Percentiles rank a stretch among this genome's conserved stretches.
Conservation (phyloP, 2,329 filamentous ascomycete genomes). For the Diaporthe amygdali region DNA sequence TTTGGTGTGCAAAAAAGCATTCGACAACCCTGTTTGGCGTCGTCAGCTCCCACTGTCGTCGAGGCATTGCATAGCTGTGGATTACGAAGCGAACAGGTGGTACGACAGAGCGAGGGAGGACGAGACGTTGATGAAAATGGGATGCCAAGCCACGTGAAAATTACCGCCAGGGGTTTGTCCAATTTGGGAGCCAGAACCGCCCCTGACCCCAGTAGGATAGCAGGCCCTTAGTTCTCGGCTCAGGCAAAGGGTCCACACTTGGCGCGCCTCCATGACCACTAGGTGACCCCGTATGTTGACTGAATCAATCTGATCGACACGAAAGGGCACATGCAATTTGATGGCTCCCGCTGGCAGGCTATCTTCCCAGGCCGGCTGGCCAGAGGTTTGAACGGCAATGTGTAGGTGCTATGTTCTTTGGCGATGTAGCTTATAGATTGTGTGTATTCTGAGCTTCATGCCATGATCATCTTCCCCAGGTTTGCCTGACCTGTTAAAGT, state of each 20-base stretch:
- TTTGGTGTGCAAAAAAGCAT: neutral
- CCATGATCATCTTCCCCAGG: conserved; percentile 10
- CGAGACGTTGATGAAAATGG: neutral
- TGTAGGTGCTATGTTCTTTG: neutral
- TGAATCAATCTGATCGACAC: conserved; percentile 8
- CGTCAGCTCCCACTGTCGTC: neutral
- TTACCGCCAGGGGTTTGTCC: conserved; percentile 13
- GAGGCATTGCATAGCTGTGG: neutral
- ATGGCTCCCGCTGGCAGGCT: neutral
- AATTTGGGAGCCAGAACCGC: neutral
- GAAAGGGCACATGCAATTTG: conserved; percentile 8
- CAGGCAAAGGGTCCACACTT: neutral
- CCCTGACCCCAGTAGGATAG: neutral
- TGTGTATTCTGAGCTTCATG: neutral
- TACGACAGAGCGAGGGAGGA: neutral
- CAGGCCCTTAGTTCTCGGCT: conserved; percentile 4
- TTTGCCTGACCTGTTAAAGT: neutral
- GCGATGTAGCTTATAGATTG: neutral
- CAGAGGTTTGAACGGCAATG: neutral
- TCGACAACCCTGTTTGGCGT: neutral
- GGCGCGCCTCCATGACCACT: conserved; percentile 1
- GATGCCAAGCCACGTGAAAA: conserved; percentile 15
- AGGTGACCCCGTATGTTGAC: neutral
- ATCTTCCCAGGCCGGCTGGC: neutral
- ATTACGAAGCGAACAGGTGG: neutral